phyloP scores from a whole-genome alignment of 768 basidiomycete genomes.

The Termitomyces sp. region DNA sequence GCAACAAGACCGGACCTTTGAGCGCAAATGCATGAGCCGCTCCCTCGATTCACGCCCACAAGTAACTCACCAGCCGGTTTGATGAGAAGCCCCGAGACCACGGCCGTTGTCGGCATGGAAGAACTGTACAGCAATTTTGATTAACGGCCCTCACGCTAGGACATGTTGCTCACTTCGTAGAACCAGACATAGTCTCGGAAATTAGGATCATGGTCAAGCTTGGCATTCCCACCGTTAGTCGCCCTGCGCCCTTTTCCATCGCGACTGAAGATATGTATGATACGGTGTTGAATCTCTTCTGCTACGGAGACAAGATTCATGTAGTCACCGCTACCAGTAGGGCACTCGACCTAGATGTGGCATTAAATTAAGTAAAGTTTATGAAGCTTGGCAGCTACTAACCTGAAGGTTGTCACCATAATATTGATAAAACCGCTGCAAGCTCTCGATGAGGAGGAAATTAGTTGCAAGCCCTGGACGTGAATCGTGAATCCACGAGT shows the following conservation, averaged over 20 bases:
- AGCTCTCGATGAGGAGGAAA: slow-evolving; percentile 90
- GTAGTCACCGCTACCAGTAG: slow-evolving; percentile 93
- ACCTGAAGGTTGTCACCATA: slow-evolving; percentile 87
- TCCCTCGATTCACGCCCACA: neutral
- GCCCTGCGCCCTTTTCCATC: slow-evolving; percentile 84
- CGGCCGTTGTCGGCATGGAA: slow-evolving; percentile 93
- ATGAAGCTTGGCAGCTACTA: neutral
- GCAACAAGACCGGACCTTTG: slow-evolving; percentile 83
- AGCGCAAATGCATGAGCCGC: neutral
- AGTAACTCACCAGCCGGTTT: slow-evolving; percentile 82
- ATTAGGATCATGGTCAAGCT: slow-evolving; percentile 86
- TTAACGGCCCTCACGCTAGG: neutral
- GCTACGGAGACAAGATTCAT: slow-evolving; percentile 94
- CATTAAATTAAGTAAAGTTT: neutral
- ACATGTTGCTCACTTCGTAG: slow-evolving; percentile 61
- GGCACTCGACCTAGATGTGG: slow-evolving; percentile 72
- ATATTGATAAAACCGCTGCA: slow-evolving; percentile 97
- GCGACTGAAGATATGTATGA: slow-evolving; percentile 97
- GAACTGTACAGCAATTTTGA: slow-evolving; percentile 43
- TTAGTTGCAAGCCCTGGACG: slow-evolving; percentile 87
- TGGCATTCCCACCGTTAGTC: slow-evolving; percentile 85
- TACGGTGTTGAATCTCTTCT: slow-evolving; percentile 98
- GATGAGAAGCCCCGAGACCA: slow-evolving; percentile 95
- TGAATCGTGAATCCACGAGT: neutral
- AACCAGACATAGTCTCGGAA: slow-evolving; percentile 98